Percentiles rank a stretch among this genome's conserved stretches.
Evolutionary conservation across 805 yeast genomes (phyloP).

Genomic region (Wickerhamiella musiphila): DNA sequence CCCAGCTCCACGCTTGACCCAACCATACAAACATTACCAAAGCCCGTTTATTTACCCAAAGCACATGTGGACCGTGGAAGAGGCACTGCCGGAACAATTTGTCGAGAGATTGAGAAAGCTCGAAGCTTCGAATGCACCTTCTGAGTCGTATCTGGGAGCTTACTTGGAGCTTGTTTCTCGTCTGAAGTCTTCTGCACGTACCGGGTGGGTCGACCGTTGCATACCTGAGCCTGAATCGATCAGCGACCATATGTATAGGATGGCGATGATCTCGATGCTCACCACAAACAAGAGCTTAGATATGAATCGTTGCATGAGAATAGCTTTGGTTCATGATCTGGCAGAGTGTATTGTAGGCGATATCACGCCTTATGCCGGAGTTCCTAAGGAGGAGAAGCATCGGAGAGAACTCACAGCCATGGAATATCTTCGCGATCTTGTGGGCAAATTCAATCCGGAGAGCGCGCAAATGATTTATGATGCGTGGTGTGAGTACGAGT

Average conservation of each 20-base stretch:
- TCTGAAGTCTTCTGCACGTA: constrained; percentile 64
- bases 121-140: constrained; percentile 11
- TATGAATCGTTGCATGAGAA: constrained; percentile 56
- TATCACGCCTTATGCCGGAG: constrained; percentile 65
- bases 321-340: constrained; percentile 82
- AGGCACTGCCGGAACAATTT: constrained; percentile 33
- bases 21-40: not conserved
- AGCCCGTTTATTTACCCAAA: not conserved
- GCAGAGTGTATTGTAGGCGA: constrained; percentile 93
- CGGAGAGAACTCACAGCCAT: constrained; percentile 64
- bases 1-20: not conserved
- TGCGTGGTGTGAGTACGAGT: constrained; percentile 81
- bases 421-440: constrained; percentile 39
- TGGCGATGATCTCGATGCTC: constrained; percentile 68
- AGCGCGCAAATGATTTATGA: constrained; percentile 51
- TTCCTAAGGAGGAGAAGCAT: constrained; percentile 67
- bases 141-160: constrained; percentile 20
- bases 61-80: constrained; percentile 36
- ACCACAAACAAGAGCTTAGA: constrained; percentile 37
- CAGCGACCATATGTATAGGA: constrained; percentile 92
- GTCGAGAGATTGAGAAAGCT: constrained; percentile 21
- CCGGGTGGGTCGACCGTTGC: constrained; percentile 82
- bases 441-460: constrained; percentile 42
- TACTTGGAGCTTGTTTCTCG: constrained; percentile 52
- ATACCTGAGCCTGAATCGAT: constrained; percentile 46